Percentiles rank a stretch among this genome's conserved stretches.
These are phyloP conservation scores for Flaveria sonorensis DNA, from an alignment of 129 eudicot genomes.

Conservation along the genomic window DNA sequence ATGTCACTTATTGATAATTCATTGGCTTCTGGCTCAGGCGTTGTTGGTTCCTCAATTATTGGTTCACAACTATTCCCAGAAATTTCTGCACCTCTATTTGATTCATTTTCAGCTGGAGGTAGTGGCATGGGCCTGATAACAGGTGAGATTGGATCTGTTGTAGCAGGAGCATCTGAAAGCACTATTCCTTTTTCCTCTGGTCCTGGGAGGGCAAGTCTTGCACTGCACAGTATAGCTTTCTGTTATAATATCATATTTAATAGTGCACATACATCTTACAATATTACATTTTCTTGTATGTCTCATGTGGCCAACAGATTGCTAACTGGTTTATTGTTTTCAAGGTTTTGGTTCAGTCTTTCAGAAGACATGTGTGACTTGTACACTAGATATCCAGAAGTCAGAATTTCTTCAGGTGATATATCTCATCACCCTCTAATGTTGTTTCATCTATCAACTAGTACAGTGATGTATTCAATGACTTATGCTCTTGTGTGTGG, in stretches of 20 bases:
- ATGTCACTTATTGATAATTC: conserved; percentile 60
- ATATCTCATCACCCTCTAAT: not conserved
- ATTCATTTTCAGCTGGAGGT: conserved; percentile 35
- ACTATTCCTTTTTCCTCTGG: conserved; percentile 78
- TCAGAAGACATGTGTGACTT: not conserved
- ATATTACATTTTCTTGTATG: not conserved
- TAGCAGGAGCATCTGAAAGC: conserved; percentile 39
- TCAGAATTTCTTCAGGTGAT: not conserved
- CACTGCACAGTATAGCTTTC: conserved; percentile 48
- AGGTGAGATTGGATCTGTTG: conserved; percentile 34
- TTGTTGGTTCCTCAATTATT: conserved; percentile 70
- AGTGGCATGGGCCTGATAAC: conserved; percentile 40
- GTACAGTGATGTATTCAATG: not conserved
- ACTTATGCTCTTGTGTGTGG: not conserved
- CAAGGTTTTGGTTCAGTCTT: not conserved
- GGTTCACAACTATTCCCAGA: conserved; percentile 51
- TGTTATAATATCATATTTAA: not conserved
- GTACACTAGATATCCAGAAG: not conserved
- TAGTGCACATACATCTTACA: not conserved
- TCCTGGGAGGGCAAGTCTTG: conserved; percentile 92
- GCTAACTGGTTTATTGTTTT: not conserved
- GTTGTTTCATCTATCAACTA: not conserved
- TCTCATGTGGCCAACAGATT: not conserved
- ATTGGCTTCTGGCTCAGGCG: conserved; percentile 70
- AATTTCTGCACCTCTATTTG: conserved; percentile 15